phyloP scores from a whole-genome alignment of 768 basidiomycete genomes.

The Auricularia auricula-judae region DNA sequence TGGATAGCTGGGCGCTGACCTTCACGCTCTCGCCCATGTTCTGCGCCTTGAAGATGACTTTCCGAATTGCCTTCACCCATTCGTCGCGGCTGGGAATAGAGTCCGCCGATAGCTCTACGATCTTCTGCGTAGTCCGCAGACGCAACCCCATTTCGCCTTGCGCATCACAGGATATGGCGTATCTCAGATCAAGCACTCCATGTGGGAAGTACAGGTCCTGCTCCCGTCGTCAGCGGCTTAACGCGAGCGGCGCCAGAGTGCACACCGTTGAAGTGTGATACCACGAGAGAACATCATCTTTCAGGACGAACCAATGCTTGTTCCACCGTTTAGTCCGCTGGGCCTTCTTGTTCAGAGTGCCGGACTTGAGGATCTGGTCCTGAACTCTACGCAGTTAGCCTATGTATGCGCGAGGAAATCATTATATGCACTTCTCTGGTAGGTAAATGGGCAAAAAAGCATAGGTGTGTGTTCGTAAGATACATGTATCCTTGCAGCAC shows the following conservation, averaged over 20 bases:
- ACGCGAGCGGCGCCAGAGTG: slow-evolving; percentile 3
- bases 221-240: slow-evolving; percentile 4
- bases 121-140: slow-evolving; percentile 72
- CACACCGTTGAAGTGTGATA: slow-evolving; percentile 85
- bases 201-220: slow-evolving; percentile 98
- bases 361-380: slow-evolving; percentile 91
- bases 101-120: slow-evolving; percentile 59
- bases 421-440: slow-evolving; percentile 56
- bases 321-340: slow-evolving; percentile 85
- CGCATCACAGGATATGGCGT: slow-evolving; percentile 82
- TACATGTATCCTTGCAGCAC: slow-evolving; percentile 98
- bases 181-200: slow-evolving; percentile 90
- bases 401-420: neutral
- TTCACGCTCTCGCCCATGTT: slow-evolving; percentile 95
- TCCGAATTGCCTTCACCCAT: slow-evolving; percentile 93
- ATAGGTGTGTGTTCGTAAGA: slow-evolving; percentile 83
- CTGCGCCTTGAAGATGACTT: slow-evolving; percentile 91
- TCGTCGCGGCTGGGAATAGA: slow-evolving; percentile 78
- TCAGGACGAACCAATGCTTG: slow-evolving; percentile 93
- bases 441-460: slow-evolving; percentile 96
- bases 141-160: slow-evolving; percentile 69
- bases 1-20: slow-evolving; percentile 27
- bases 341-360: slow-evolving; percentile 77
- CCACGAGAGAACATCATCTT: slow-evolving; percentile 95
- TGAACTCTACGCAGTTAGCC: slow-evolving; percentile 21